Evolutionary conservation across 306 rosid species (phyloP).

Genomic region (Sophora flavescens): DNA sequence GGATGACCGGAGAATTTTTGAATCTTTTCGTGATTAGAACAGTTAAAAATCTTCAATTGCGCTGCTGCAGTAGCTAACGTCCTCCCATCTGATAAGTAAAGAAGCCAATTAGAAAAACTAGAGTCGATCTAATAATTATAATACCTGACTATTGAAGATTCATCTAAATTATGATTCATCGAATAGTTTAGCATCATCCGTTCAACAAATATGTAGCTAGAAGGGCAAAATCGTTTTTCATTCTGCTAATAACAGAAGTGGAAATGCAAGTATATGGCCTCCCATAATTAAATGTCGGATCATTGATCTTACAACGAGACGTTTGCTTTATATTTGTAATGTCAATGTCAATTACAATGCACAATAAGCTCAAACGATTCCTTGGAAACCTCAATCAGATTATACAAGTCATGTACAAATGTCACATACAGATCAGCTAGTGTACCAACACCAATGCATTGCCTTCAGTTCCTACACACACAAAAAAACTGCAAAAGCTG

Average conservation of each 20-base stretch:
- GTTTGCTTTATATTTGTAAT: slow-evolving; percentile 3
- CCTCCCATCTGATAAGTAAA: slow-evolving; percentile 74
- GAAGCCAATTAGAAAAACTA: slow-evolving; percentile 45
- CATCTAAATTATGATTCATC: slow-evolving; percentile 35
- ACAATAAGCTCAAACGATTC: slow-evolving; percentile 14
- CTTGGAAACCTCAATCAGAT: slow-evolving; percentile 22
- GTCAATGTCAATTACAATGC: slow-evolving; percentile 11
- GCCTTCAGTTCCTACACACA: slow-evolving; percentile 26
- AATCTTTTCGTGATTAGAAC: slow-evolving; percentile 74
- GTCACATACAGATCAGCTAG: slow-evolving; percentile 12
- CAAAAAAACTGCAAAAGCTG: slow-evolving; percentile 28
- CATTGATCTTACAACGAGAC: slow-evolving; percentile 4
- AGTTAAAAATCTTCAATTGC: slow-evolving; percentile 75
- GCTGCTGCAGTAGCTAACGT: slow-evolving; percentile 90
- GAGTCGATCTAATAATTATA: slow-evolving; percentile 23
- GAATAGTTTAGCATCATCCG: slow-evolving; percentile 20
- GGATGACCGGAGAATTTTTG: slow-evolving; percentile 97
- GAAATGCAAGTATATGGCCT: slow-evolving; percentile 3
- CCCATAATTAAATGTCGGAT: slow-evolving; percentile 25
- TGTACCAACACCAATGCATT: slow-evolving; percentile 30
- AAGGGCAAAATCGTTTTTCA: slow-evolving; percentile 10
- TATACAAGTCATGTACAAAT: not conserved
- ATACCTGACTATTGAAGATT: slow-evolving; percentile 30
- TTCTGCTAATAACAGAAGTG: slow-evolving; percentile 13
- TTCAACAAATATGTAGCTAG: slow-evolving; percentile 28